phyloP scores from a whole-genome alignment of 2,329 filamentous ascomycete genomes.

The Fonsecaea nubica region DNA sequence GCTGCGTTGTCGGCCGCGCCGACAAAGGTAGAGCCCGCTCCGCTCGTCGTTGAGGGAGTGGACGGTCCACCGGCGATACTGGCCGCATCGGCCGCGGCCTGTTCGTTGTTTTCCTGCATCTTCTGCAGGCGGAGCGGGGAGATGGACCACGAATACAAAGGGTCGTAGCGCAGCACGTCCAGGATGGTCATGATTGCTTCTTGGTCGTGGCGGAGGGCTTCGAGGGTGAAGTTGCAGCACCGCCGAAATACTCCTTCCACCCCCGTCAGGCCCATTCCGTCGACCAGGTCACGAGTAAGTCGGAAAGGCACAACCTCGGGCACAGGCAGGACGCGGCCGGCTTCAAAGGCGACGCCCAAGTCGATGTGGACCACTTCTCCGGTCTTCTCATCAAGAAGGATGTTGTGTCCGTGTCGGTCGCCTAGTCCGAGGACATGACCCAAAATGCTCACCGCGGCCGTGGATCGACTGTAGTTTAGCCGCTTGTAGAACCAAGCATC shows the following conservation, averaged over 20 bases:
- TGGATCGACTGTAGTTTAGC: slow-evolving; percentile 89
- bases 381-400: slow-evolving; percentile 84
- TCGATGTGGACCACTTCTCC: slow-evolving; percentile 98
- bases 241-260: slow-evolving; percentile 95
- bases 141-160: slow-evolving; percentile 93
- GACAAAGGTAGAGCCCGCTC: slow-evolving; percentile 33
- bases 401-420: slow-evolving; percentile 96
- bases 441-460: slow-evolving; percentile 92
- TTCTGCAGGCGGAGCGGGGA: slow-evolving; percentile 71
- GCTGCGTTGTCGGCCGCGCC: background rate
- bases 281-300: slow-evolving; percentile 89
- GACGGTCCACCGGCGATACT: slow-evolving; percentile 25
- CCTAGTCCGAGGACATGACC: slow-evolving; percentile 92
- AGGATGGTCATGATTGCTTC: slow-evolving; percentile 99
- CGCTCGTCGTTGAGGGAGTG: slow-evolving; percentile 41
- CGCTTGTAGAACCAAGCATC: slow-evolving; percentile 94
- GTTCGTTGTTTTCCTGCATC: slow-evolving; percentile 65
- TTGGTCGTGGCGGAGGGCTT: slow-evolving; percentile 90
- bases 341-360: slow-evolving; percentile 94
- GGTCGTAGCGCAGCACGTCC: slow-evolving; percentile 97
- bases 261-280: slow-evolving; percentile 94
- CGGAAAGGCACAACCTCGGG: slow-evolving; percentile 96
- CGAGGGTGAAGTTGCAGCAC: slow-evolving; percentile 97
- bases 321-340: slow-evolving; percentile 90
- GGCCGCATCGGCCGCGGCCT: slow-evolving; percentile 47